Base-by-base conservation (phyloP, 2,329 filamentous ascomycete genomes). In the Cadophora sp. region DNA sequence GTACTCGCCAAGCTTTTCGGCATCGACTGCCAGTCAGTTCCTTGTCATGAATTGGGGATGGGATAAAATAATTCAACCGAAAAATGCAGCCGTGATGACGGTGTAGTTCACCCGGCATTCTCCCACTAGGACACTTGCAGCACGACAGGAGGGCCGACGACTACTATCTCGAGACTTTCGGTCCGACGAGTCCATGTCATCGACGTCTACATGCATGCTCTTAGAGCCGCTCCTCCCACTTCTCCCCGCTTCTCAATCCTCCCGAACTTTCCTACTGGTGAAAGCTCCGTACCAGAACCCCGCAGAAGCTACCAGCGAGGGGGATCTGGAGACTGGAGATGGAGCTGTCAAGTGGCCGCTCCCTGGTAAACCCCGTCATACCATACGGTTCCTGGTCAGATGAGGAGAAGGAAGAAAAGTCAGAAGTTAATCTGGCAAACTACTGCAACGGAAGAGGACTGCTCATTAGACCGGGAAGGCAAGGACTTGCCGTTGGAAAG, bases 151-250 rank as follows among this genome's bases (percentile, higher is more conserved):
- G 34, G 34, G 19, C 9, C 29, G 55, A 37, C 27, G 55, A 34
- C 26, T 9, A 59, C 19, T 22, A 8, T 48, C 62, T 66, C 63
- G 34, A 34, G 60, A 55, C 53, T 71, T 46, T 73, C 71, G 71
- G 70, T 58, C 63, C 68, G 48, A 72, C n/a, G 12, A 3, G 22
- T 27, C 58, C 34, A 9, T 12, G 58, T 61, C 48, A 48, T 24
- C 48, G 22, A 58, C 26, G 14, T 46, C 19, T 63, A 26, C 67
- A 64, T 66, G 27, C 55, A 37, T 51, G 51, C 60, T 37, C 14
- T 34, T 64, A 37, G 46, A 62, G 62, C 62, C 50, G 62, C 40
- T 46, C 50, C 29, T 12, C 53, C 19, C 29, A 56, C 31, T 46
- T 46, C 40, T 43, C 55, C 40, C 48, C 37, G 31, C 34, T 27